Evolutionary conservation across 108 stramenopile species (phyloP).

Genomic region (Epipyxis sp.): DNA sequence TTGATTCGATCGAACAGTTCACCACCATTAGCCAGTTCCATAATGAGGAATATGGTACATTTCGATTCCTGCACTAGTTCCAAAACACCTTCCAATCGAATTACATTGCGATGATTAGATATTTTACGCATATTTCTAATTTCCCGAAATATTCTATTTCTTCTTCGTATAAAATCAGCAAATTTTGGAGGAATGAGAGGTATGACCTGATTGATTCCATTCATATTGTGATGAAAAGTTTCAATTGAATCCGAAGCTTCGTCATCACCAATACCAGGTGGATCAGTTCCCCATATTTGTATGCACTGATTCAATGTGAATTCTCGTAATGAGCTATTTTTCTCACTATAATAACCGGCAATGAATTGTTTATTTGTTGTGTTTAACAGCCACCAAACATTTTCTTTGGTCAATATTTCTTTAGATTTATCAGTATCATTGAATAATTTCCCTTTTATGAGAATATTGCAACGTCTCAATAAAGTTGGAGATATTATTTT

Average conservation of each 20-base stretch:
- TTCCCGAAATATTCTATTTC: not conserved
- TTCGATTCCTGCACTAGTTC: constrained; percentile 88
- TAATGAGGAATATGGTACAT: constrained; percentile 86
- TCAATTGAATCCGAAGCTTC: constrained; percentile 63
- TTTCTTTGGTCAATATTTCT: constrained; percentile 66
- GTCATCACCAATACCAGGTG: constrained; percentile 52
- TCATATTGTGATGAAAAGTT: constrained; percentile 53
- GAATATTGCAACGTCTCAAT: constrained; percentile 69
- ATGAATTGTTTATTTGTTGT: constrained; percentile 64
- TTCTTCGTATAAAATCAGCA: constrained; percentile 57
- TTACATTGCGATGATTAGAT: constrained; percentile 58
- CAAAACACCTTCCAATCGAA: constrained; percentile 78
- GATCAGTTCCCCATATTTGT: constrained; percentile 87
- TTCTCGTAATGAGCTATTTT: constrained; percentile 66
- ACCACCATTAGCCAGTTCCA: constrained; percentile 87
- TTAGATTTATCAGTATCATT: constrained; percentile 40
- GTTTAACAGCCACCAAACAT: constrained; percentile 94
- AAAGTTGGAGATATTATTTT: constrained; percentile 67
- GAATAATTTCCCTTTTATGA: constrained; percentile 65
- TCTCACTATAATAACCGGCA: constrained; percentile 68
- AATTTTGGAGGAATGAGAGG: constrained; percentile 90
- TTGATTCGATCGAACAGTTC: constrained; percentile 95
- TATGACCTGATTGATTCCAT: constrained; percentile 58
- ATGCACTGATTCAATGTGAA: constrained; percentile 88
- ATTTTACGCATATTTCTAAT: not conserved